These are phyloP conservation scores for Apodospora peruviana DNA, from an alignment of 495 filamentous ascomycete genomes.

Conservation along the genomic window DNA sequence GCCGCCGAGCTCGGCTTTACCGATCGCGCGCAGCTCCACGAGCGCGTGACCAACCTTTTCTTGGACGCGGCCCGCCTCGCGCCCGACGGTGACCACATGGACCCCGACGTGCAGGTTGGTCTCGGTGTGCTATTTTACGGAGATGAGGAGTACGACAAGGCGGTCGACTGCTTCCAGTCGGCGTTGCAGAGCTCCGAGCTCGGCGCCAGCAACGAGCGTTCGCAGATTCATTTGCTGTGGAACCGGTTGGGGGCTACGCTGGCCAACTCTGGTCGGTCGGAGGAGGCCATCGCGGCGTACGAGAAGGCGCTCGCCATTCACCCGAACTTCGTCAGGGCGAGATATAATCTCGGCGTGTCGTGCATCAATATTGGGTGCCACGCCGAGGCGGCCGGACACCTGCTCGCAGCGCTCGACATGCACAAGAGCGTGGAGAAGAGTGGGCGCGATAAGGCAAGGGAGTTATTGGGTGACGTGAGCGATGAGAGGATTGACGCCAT, in stretches of 20 bases:
- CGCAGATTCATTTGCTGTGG: slow-evolving; percentile 90
- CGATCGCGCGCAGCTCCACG: slow-evolving; percentile 83
- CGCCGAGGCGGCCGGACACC: slow-evolving; percentile 85
- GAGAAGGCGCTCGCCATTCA: slow-evolving; percentile 82
- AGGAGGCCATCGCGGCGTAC: slow-evolving; percentile 96
- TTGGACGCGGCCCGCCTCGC: slow-evolving; percentile 88
- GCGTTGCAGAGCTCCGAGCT: slow-evolving; percentile 78
- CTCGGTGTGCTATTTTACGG: slow-evolving; percentile 98
- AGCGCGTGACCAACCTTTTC: slow-evolving; percentile 83
- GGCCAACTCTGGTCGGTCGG: slow-evolving; percentile 84
- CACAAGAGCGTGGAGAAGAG: slow-evolving; percentile 88
- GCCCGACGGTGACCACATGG: slow-evolving; percentile 81
- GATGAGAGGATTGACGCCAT: slow-evolving; percentile 74
- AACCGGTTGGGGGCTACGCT: slow-evolving; percentile 95
- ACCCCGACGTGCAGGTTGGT: slow-evolving; percentile 96
- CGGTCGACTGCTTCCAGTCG: slow-evolving; percentile 94
- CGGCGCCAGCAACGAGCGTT: slow-evolving; percentile 65
- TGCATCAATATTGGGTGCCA: slow-evolving; percentile 98
- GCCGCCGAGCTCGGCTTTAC: slow-evolving; percentile 81
- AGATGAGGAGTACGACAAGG: slow-evolving; percentile 95
- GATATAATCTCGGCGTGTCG: slow-evolving; percentile 92
- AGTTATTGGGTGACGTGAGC: slow-evolving; percentile 60
- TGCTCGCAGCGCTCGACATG: slow-evolving; percentile 93
- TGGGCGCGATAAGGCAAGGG: slow-evolving; percentile 71
- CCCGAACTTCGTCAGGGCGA: slow-evolving; percentile 91